Percentiles rank a stretch among this genome's conserved stretches.
Conservation (phyloP, 805 yeast species). For the Saccharomyces mikatae region DNA sequence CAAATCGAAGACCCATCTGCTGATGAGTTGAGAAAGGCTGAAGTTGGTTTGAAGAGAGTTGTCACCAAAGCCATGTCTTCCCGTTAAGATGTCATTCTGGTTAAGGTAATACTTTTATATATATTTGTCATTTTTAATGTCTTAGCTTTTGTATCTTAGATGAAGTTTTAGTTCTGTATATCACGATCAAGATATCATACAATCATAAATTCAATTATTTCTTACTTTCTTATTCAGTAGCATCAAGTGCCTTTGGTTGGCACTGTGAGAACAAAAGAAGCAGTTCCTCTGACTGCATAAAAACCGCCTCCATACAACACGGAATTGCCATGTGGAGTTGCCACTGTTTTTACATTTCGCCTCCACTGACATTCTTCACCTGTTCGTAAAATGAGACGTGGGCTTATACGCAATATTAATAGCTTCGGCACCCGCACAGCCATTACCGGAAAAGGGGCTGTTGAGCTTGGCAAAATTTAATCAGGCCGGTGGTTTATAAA, state of each 20-base stretch:
- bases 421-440: neutral
- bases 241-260: neutral
- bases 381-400: neutral
- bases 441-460: neutral
- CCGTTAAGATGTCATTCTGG: conserved; percentile 51
- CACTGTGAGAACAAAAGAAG: no score
- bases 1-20: conserved; percentile 94
- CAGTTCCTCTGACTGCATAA: neutral
- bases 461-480: neutral
- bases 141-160: conserved; percentile 16
- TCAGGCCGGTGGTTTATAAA: neutral
- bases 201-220: neutral
- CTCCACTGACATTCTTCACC: neutral
- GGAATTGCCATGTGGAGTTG: neutral
- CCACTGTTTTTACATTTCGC: neutral
- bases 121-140: conserved; percentile 4
- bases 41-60: conserved; percentile 97
- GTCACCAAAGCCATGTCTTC: conserved; percentile 99
- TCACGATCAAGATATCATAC: neutral
- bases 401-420: neutral
- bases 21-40: conserved; percentile 98
- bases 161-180: conserved; percentile 13
- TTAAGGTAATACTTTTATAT: conserved; percentile 8
- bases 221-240: neutral
- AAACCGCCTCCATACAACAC: neutral